Conservation (phyloP, 495 filamentous ascomycete genomes). For the Penicillium paradoxum region DNA sequence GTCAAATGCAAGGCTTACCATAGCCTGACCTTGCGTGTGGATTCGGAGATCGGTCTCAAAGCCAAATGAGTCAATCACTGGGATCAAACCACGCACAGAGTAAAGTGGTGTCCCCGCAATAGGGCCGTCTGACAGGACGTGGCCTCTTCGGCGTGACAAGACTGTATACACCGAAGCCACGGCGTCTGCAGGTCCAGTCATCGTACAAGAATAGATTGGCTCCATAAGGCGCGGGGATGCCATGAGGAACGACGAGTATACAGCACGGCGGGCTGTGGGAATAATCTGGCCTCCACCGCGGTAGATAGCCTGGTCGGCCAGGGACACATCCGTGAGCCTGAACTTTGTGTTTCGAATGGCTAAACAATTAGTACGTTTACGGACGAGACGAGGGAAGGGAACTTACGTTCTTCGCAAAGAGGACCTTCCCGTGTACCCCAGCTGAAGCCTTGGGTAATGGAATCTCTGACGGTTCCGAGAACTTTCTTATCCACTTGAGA, state of each 20-base stretch:
- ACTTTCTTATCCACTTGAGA: slow-evolving; percentile 85
- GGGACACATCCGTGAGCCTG: slow-evolving; percentile 81
- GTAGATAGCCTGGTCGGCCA: slow-evolving; percentile 87
- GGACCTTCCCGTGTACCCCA: slow-evolving; percentile 96
- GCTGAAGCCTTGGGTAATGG: slow-evolving; percentile 88
- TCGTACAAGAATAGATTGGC: slow-evolving; percentile 83
- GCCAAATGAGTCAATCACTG: slow-evolving; percentile 94
- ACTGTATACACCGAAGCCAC: slow-evolving; percentile 88
- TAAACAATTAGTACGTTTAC: slow-evolving; percentile 27
- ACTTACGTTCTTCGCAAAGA: slow-evolving; percentile 95
- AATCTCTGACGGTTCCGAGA: slow-evolving; percentile 81
- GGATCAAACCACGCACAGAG: slow-evolving; percentile 80
- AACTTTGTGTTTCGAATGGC: slow-evolving; percentile 97
- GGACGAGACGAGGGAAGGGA: not conserved
- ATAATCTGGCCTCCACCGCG: slow-evolving; percentile 96
- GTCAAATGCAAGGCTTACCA: slow-evolving; percentile 89
- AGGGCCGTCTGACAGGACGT: slow-evolving; percentile 88
- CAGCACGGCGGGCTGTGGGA: slow-evolving; percentile 82
- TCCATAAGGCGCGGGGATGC: slow-evolving; percentile 95
- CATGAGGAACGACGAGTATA: slow-evolving; percentile 95
- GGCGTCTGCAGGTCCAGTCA: slow-evolving; percentile 89
- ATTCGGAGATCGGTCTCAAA: slow-evolving; percentile 97
- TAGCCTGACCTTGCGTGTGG: slow-evolving; percentile 88
- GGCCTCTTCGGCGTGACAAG: slow-evolving; percentile 78
- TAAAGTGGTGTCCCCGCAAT: slow-evolving; percentile 96